Percentiles rank a stretch among this genome's conserved stretches.
Conservation (phyloP, 108 stramenopile species). For the Pseudonitzschia delicatissima region DNA sequence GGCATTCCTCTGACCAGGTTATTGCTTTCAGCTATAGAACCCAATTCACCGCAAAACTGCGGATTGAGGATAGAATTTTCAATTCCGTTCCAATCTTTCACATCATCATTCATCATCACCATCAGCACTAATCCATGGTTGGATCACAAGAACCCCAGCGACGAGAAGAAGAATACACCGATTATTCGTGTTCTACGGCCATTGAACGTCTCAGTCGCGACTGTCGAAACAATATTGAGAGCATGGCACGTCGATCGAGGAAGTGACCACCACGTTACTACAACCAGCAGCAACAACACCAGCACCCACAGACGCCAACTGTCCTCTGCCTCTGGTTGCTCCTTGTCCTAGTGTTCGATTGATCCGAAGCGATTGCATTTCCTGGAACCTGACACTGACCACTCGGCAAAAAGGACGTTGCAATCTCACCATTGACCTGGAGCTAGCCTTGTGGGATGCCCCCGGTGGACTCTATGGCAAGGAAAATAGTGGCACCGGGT, state of each 20-base stretch:
- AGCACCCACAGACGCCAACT: neutral
- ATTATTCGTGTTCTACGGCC: constrained; percentile 82
- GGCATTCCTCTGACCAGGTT: too few relatives aligned
- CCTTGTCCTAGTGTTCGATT: constrained; percentile 16
- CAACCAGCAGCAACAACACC: neutral
- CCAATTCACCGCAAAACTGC: too few relatives aligned
- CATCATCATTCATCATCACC: too few relatives aligned
- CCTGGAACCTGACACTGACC: constrained; percentile 27
- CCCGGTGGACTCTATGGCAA: constrained; percentile 16
- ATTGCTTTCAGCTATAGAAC: too few relatives aligned
- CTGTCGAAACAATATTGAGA: constrained; percentile 68
- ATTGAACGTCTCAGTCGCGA: constrained; percentile 78
- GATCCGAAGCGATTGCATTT: constrained; percentile 37
- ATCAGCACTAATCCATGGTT: too few relatives aligned
- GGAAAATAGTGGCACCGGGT: neutral
- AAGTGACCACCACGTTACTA: constrained; percentile 70
- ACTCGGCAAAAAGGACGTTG: constrained; percentile 14
- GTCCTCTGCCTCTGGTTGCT: constrained; percentile 8
- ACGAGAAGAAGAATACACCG: constrained; percentile 75
- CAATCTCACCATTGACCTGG: constrained; percentile 47
- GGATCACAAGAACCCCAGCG: neutral
- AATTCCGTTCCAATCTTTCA: too few relatives aligned
- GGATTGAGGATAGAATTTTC: too few relatives aligned
- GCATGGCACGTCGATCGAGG: constrained; percentile 77
- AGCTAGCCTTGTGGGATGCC: constrained; percentile 77